Evolutionary conservation across 805 yeast genomes (phyloP).

Genomic region (Yarrowia alimentaria): DNA sequence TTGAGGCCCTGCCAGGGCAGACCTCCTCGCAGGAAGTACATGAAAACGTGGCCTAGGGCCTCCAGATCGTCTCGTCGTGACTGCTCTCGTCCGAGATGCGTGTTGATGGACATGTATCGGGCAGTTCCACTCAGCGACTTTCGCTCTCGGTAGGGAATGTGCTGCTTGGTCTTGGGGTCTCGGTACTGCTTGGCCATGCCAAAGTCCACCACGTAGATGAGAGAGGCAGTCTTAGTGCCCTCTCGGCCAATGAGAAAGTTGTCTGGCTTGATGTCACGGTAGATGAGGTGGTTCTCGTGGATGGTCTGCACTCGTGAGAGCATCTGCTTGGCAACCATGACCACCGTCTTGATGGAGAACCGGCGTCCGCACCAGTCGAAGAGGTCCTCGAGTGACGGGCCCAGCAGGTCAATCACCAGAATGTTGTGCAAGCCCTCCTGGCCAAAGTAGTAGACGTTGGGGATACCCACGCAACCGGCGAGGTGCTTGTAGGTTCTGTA

Average conservation of each 20-base stretch:
- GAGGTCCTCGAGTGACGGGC: slow-evolving; percentile 93
- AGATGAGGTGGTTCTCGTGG: slow-evolving; percentile 86
- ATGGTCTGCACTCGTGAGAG: slow-evolving; percentile 78
- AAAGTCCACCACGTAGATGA: slow-evolving; percentile 87
- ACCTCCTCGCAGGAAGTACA: slow-evolving; percentile 92
- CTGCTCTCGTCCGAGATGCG: slow-evolving; percentile 96
- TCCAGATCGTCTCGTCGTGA: slow-evolving; percentile 95
- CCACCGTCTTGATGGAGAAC: slow-evolving; percentile 83
- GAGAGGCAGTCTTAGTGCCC: slow-evolving; percentile 76
- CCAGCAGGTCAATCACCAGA: slow-evolving; percentile 87
- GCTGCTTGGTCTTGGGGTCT: slow-evolving; percentile 93
- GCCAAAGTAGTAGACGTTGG: slow-evolving; percentile 96
- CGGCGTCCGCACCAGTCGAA: slow-evolving; percentile 98
- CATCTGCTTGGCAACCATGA: slow-evolving; percentile 94
- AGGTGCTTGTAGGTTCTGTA: slow-evolving; percentile 90
- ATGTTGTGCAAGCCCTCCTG: slow-evolving; percentile 97
- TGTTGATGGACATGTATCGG: slow-evolving; percentile 93
- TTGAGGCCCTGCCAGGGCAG: slow-evolving; percentile 99
- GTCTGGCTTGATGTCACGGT: slow-evolving; percentile 97
- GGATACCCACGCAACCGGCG: slow-evolving; percentile 80
- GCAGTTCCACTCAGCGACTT: slow-evolving; percentile 97
- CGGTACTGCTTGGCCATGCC: slow-evolving; percentile 99
- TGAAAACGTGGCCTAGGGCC: slow-evolving; percentile 88
- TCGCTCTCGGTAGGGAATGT: slow-evolving; percentile 94
- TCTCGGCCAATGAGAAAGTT: slow-evolving; percentile 93